Conservation (phyloP, 163 green algal genomes). For the Scenedesmus sp. region DNA sequence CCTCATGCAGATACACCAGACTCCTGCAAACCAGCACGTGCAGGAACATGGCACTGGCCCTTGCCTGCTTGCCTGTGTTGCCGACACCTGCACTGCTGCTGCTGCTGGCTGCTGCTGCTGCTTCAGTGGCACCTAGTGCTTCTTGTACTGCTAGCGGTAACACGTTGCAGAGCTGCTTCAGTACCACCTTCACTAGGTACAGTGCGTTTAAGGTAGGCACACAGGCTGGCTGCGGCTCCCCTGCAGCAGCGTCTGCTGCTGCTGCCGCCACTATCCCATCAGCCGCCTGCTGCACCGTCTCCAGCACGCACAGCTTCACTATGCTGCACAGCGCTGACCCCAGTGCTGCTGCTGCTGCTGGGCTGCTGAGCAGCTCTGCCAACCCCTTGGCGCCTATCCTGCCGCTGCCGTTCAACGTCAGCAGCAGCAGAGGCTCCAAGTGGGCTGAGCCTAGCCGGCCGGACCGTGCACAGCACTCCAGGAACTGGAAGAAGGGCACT, state of each 20-base stretch:
- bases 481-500: not conserved
- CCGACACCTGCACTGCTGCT: not conserved
- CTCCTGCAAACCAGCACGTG: too few species aligned
- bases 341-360: not conserved
- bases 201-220: too few species aligned
- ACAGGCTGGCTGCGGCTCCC: not conserved
- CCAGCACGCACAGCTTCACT: not conserved
- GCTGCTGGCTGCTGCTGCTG: constrained; percentile 2
- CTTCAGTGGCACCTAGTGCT: not conserved
- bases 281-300: too few species aligned
- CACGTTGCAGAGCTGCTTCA: not conserved
- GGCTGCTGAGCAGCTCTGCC: not conserved
- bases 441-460: too few species aligned
- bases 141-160: too few species aligned
- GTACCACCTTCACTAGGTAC: not conserved
- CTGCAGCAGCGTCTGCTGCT: not conserved
- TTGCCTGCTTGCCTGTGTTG: not conserved
- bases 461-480: not conserved
- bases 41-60: too few species aligned
- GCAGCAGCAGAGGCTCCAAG: too few species aligned
- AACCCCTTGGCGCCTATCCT: not conserved
- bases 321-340: not conserved
- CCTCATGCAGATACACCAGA: too few species aligned
- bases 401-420: not conserved
- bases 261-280: too few species aligned